Conservation (phyloP, 371 early-diverging fungal species). For the Apophysomyces variabilis region DNA sequence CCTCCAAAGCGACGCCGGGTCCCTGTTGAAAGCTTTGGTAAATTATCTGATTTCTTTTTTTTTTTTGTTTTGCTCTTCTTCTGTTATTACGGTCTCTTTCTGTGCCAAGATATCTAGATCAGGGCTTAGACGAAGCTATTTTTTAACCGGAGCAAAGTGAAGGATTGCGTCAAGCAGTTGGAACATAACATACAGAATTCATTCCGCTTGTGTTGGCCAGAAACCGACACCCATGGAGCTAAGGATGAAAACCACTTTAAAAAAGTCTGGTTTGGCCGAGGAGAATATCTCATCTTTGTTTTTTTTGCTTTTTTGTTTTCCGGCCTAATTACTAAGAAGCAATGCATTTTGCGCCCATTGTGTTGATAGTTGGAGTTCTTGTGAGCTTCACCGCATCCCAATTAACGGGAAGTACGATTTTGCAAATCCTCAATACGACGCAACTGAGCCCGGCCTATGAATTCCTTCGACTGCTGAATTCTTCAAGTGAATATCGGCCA, state of each 20-base stretch:
- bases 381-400: constrained; percentile 17
- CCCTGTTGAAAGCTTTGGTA: constrained; percentile 29
- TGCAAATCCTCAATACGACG: constrained; percentile 35
- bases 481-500: constrained; percentile 32
- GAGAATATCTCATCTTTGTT: neutral
- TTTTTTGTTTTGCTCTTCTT: neutral
- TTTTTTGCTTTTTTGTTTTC: neutral
- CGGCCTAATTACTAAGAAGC: neutral
- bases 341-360: constrained; percentile 3
- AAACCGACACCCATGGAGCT: neutral
- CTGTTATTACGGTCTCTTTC: no score
- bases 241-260: neutral
- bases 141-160: no score
- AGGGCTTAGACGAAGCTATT: no score
- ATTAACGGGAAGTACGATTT: constrained; percentile 23
- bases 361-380: neutral
- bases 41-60: constrained; percentile 25
- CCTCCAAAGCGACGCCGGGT: constrained; percentile 32
- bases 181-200: neutral
- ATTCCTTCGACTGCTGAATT: constrained; percentile 30
- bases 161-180: neutral
- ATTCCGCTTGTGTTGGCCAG: neutral
- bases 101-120: no score
- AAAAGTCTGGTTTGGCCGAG: neutral
- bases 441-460: constrained; percentile 36